Evolutionary conservation across 1,139 yeast genomes (phyloP), one percentile per base, ranked within the genome.

Genomic region (Saccharomyces hybrid): DNA sequence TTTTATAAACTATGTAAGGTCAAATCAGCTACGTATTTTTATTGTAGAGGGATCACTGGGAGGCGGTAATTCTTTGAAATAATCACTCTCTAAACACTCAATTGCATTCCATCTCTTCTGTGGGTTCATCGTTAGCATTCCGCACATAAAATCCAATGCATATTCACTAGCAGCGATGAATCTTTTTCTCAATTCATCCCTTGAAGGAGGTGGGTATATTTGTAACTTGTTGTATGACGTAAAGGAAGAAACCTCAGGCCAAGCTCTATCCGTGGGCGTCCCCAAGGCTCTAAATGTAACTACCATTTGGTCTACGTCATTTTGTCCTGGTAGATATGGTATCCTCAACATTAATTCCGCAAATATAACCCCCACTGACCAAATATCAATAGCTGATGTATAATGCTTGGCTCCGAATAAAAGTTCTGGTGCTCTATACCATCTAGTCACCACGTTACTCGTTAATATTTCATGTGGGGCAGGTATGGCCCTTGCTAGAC

Each of bases 381-480:
- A 93, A 2, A 89, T 76, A 71, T 93, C 99, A 2, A 93, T 81
- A 0, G 95, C 96, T 1, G 81, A 83, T 0, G 96, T 87, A 65
- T 93, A 93, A 67, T 89, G 95, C 54, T 83, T 80, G 1, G 97
- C 91, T 0, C 96, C 96, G 67, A 91, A 85, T 46, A 93, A 73
- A 52, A 93, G 75, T 65, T 93, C 99, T 0, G 99, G 99, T 0
- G 98, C 96, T 54, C 98, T 75, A 71, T 93, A 93, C 99, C 99
- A 93, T 58, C 98, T 75, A 2, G 99, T 93, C 1, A 93, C 99
- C 8, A 93, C 99, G 60, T 91, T 91, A 0, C 96, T 87, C 0
- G 98, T 88, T 68, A 93, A 75, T 57, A 82, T 86, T 62, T 88
- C 93, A 54, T 86, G 86, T 1, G 90, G 86, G 46, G 83, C 80